Evolutionary conservation across 768 basidiomycete species (phyloP), one percentile per base, ranked within the genome.

Genomic region (Suillus bovinus): DNA sequence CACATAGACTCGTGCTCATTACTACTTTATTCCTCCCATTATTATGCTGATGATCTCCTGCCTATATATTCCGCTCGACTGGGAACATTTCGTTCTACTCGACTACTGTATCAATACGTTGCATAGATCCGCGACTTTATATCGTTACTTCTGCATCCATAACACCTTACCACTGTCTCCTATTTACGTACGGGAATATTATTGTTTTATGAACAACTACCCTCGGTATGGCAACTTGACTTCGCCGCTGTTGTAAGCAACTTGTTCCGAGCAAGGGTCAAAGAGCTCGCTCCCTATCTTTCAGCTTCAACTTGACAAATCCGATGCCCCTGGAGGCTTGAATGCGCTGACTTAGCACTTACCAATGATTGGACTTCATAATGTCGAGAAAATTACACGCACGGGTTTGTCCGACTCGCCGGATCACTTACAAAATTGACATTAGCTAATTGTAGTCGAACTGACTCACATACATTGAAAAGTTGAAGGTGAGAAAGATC

Each of bases 21-120:
- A 55, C 14, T 71, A 71, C 60, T 69, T 71, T 71, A 63, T 6
- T 52, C 47, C 66, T 71, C 62, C 57, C 62, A 71, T 61, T 42
- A 22, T 47, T 62, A 39, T 46, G 61, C 27, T 56, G 61, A 52
- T 49, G 41, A 52, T n/a, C 20, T 52, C 31, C 13, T 55, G 55
- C 24, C 38, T 60, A 44, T 38, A 22, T 54, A 59, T 49, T 5
- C 49, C 5, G 56, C 22, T 52, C 58, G 33, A 59, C 54, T 55
- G 22, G 17, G 41, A 64, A 70, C 65, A 68, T 11, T 72, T 74
- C 66, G 54, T 61, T 56, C 55, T 56, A 56, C 5, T 27, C 33
- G 29, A 46, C 52, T 24, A 29, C 39, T 36, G 53, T 63, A 59
- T 46, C 46, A 27, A 56, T 55, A 53, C 10, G 22, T 36, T 53